These are phyloP conservation scores for Ganoderma resinaceum DNA, from an alignment of 1,284 basidiomycete species.

Conservation along the genomic window DNA sequence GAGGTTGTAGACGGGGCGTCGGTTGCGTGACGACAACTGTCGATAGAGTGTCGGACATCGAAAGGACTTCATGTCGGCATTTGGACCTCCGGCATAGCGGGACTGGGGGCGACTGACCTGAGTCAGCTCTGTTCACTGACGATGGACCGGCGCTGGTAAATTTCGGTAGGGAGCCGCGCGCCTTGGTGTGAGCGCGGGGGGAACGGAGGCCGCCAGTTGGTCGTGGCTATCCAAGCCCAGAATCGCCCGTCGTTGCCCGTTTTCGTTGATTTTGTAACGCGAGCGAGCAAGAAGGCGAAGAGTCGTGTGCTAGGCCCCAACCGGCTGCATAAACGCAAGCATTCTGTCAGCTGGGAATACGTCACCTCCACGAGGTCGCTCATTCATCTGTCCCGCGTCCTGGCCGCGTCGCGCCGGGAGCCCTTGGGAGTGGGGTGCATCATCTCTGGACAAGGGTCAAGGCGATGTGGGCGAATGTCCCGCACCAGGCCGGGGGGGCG, in stretches of 20 bases:
- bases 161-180: constrained; percentile 13
- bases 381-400: constrained; percentile 28
- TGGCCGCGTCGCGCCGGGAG: constrained; percentile 1
- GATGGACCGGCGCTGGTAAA: constrained; percentile 21
- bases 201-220: constrained; percentile 13
- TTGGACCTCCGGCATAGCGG: constrained; percentile 17
- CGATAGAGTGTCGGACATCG: constrained; percentile 26
- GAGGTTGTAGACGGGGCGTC: constrained; percentile 16
- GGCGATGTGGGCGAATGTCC: neutral
- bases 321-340: constrained; percentile 24
- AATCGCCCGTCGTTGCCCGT: constrained; percentile 16
- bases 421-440: constrained; percentile 3
- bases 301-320: constrained; percentile 22
- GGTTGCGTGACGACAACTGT: constrained; percentile 16
- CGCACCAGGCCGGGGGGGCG: constrained; percentile 8
- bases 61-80: constrained; percentile 24
- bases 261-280: constrained; percentile 15
- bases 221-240: constrained; percentile 26
- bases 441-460: neutral
- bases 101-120: constrained; percentile 16
- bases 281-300: constrained; percentile 15
- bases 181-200: neutral
- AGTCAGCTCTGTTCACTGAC: constrained; percentile 17
- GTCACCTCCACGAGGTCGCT: constrained; percentile 26
- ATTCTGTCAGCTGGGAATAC: constrained; percentile 13